These are phyloP conservation scores for Aspergillus tanneri DNA, from an alignment of 2,329 filamentous ascomycete species.

Conservation along the genomic window DNA sequence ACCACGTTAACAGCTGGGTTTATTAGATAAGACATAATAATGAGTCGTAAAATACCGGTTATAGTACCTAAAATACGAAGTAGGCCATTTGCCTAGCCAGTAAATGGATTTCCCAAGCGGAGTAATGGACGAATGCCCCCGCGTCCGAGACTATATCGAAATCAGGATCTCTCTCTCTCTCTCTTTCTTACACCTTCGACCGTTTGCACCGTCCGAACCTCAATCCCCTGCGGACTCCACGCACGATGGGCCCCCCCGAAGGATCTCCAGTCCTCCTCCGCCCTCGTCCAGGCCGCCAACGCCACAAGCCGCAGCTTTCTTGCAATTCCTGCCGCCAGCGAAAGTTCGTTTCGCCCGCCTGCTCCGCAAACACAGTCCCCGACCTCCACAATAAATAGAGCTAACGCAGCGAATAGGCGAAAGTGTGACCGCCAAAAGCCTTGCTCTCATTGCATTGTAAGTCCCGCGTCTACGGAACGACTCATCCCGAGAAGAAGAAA, in stretches of 20 bases:
- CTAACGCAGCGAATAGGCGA: neutral
- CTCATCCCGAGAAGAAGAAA: neutral
- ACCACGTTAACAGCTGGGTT: too few relatives aligned
- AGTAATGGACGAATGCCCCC: too few relatives aligned
- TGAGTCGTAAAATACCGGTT: too few relatives aligned
- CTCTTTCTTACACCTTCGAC: neutral
- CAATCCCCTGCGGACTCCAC: too few relatives aligned
- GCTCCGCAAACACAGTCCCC: neutral
- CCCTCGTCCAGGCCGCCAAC: conserved; percentile 2
- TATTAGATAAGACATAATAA: neutral
- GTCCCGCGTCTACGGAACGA: neutral
- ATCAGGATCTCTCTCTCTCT: neutral
- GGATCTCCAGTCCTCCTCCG: neutral
- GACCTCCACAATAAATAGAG: neutral
- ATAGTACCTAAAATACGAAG: too few relatives aligned
- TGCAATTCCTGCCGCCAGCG: conserved; percentile 1
- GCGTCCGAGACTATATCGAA: too few relatives aligned
- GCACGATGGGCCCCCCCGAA: neutral
- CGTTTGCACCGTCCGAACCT: neutral
- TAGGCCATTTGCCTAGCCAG: too few relatives aligned
- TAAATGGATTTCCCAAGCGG: too few relatives aligned
- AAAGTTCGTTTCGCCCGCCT: conserved; percentile 1
- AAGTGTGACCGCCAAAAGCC: conserved; percentile 2
- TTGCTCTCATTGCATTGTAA: conserved; percentile 6
- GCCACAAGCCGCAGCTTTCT: conserved; percentile 4